Evolutionary conservation across 1,284 basidiomycete genomes (phyloP).

Genomic region (Trametes sp.): DNA sequence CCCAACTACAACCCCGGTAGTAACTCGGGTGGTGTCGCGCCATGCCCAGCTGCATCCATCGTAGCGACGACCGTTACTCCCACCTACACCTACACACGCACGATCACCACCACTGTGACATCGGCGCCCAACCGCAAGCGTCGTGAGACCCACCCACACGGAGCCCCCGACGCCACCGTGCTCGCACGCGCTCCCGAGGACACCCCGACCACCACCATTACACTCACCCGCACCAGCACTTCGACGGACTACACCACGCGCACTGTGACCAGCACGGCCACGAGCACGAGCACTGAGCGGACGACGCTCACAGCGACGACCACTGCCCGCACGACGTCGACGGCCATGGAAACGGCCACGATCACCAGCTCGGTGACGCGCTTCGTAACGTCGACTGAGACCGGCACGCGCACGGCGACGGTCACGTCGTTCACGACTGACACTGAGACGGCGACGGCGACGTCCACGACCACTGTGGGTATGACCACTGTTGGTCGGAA

Average conservation of each 20-base stretch:
- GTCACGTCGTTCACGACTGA: constrained; percentile 9
- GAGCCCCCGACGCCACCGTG: background rate
- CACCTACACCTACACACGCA: background rate
- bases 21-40: background rate
- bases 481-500: background rate
- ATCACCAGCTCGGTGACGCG: constrained; percentile 4
- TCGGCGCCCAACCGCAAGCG: constrained; percentile 2
- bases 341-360: constrained; percentile 2
- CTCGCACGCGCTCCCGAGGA: constrained; percentile 49
- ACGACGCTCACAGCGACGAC: constrained; percentile 6
- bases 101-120: background rate
- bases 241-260: background rate
- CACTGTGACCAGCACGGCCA: constrained; percentile 7
- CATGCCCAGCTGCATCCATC: background rate
- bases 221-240: background rate
- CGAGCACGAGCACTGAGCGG: background rate
- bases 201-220: constrained; percentile 37
- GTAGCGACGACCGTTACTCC: background rate
- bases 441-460: constrained; percentile 2
- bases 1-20: background rate
- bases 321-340: constrained; percentile 2
- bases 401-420: background rate
- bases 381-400: background rate
- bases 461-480: background rate
- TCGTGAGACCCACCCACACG: constrained; percentile 2